Evolutionary conservation across 345 rosid species (phyloP).

Genomic region (Rubroshorea leprosula): DNA sequence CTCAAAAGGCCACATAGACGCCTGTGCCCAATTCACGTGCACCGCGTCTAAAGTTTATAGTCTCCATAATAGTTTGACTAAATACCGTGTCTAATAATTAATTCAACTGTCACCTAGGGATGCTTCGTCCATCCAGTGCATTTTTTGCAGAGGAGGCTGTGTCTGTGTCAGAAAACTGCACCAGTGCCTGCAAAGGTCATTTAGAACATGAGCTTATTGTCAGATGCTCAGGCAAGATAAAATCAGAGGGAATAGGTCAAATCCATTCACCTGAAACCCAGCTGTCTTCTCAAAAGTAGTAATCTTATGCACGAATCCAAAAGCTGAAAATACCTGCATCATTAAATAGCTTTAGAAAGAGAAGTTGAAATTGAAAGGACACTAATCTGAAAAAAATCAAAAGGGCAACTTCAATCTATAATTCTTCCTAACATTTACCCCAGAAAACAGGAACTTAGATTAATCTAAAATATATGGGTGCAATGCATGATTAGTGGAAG

Average conservation of each 20-base stretch:
- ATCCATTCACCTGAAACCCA: constrained; percentile 72
- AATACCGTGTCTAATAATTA: constrained; percentile 58
- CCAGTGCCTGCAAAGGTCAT: constrained; percentile 77
- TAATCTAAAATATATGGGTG: neutral
- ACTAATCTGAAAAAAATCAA: constrained; percentile 6
- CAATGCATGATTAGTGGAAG: neutral
- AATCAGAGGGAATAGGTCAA: neutral
- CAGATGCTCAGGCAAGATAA: constrained; percentile 6
- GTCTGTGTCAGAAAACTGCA: constrained; percentile 89
- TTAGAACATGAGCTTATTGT: constrained; percentile 14
- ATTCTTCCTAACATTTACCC: constrained; percentile 1
- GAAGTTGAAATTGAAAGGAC: constrained; percentile 11
- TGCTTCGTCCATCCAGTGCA: constrained; percentile 91
- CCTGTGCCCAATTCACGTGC: constrained; percentile 17
- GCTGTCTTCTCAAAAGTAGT: constrained; percentile 98
- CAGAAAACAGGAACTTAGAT: neutral
- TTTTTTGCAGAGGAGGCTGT: constrained; percentile 87
- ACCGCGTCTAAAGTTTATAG: constrained; percentile 21
- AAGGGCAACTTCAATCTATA: neutral
- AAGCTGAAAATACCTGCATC: constrained; percentile 97
- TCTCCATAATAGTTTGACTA: constrained; percentile 40
- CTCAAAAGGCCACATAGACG: constrained; percentile 8
- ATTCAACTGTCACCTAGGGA: constrained; percentile 92
- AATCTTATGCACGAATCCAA: constrained; percentile 97
- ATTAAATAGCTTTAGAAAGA: constrained; percentile 26